Evolutionary conservation across 768 basidiomycete species (phyloP).

Genomic region (Boletus subcaerulescens): DNA sequence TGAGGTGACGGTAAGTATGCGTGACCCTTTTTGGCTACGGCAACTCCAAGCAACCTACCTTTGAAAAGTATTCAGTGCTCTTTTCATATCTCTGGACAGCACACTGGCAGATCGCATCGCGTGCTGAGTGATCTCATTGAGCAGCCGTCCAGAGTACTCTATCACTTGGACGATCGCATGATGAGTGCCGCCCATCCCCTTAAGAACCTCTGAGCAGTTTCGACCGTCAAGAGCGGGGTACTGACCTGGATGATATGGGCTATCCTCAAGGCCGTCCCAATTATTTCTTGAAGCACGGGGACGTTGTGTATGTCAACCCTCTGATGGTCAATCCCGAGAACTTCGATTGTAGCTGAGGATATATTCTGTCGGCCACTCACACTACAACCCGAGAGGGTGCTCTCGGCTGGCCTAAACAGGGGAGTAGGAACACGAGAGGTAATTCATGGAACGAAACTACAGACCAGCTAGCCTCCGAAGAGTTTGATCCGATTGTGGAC

Average conservation of each 20-base stretch:
- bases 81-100: conserved; percentile 3
- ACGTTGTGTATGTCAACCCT: conserved; percentile 2
- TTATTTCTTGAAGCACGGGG: conserved; percentile 6
- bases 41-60: not conserved
- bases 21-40: too few relatives aligned
- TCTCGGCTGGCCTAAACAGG: not conserved
- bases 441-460: not conserved
- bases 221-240: not conserved
- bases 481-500: not conserved
- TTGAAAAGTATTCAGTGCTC: conserved; percentile 1
- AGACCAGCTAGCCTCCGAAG: not conserved
- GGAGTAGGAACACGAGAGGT: not conserved
- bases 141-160: conserved; percentile 12
- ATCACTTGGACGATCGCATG: conserved; percentile 13
- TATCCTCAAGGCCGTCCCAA: conserved; percentile 4
- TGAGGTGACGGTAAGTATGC: not conserved
- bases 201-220: not conserved
- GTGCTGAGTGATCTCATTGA: conserved; percentile 7
- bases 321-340: conserved; percentile 7
- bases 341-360: not conserved
- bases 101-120: not conserved
- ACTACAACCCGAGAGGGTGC: conserved; percentile 3
- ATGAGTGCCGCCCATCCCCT: conserved; percentile 13
- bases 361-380: not conserved
- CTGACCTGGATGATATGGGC: conserved; percentile 11